These are phyloP conservation scores for Leucocoprinus birnbaumii DNA, from an alignment of 768 basidiomycete genomes.

Conservation along the genomic window DNA sequence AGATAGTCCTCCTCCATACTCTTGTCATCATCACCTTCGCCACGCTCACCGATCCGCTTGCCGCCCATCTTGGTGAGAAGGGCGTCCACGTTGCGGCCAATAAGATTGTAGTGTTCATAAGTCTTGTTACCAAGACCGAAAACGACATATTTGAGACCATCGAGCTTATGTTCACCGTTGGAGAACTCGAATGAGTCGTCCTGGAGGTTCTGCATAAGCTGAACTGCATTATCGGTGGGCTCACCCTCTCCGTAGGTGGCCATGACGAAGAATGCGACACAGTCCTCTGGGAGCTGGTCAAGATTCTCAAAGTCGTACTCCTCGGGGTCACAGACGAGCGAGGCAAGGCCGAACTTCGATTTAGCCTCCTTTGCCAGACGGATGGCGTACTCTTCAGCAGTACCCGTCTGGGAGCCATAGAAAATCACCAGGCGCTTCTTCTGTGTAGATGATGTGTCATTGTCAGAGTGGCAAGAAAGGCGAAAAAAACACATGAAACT, in stretches of 20 bases:
- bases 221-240: constrained; percentile 96
- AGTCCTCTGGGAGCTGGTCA: constrained; percentile 85
- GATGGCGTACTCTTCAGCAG: constrained; percentile 97
- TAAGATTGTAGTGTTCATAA: constrained; percentile 95
- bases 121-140: constrained; percentile 92
- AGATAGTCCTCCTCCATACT: constrained; percentile 99
- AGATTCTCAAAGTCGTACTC: constrained; percentile 98
- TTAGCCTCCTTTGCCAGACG: constrained; percentile 98
- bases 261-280: constrained; percentile 90
- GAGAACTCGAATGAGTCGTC: constrained; percentile 88
- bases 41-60: constrained; percentile 79
- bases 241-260: constrained; percentile 99
- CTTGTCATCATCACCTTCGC: constrained; percentile 99
- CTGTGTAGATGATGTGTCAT: constrained; percentile 35
- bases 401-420: constrained; percentile 98
- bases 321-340: constrained; percentile 96
- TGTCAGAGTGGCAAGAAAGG: constrained; percentile 3
- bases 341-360: constrained; percentile 90
- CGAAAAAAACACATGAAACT: constrained; percentile 28
- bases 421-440: constrained; percentile 97
- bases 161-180: constrained; percentile 70
- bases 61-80: constrained; percentile 79
- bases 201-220: constrained; percentile 88
- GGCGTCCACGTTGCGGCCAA: constrained; percentile 76
- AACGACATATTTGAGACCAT: constrained; percentile 90